Percentiles rank a stretch among this genome's conserved stretches.
These are phyloP conservation scores for Colletotrichum plurivorum DNA, from an alignment of 2,329 filamentous ascomycete species.

Conservation along the genomic window DNA sequence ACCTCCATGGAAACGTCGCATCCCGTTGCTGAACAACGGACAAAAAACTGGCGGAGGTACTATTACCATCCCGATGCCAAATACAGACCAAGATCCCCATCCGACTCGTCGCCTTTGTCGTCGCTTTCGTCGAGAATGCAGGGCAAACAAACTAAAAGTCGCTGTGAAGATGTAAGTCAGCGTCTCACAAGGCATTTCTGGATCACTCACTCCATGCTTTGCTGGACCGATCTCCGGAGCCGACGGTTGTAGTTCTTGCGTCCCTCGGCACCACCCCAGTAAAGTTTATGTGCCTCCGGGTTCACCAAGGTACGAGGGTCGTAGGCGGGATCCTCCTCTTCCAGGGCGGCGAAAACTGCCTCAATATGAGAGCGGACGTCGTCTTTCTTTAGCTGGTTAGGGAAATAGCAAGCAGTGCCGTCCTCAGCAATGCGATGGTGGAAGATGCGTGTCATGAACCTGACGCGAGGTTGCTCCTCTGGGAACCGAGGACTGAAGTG, in stretches of 20 bases:
- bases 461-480: constrained; percentile 87
- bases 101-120: constrained; percentile 3
- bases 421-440: constrained; percentile 88
- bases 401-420: constrained; percentile 87
- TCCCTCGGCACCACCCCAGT: constrained; percentile 85
- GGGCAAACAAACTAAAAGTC: constrained; percentile 21
- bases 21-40: not conserved
- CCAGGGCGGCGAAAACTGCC: constrained; percentile 84
- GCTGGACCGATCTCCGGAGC: constrained; percentile 82
- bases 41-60: not conserved
- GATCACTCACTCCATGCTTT: constrained; percentile 71
- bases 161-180: constrained; percentile 7
- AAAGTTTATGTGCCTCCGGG: constrained; percentile 86
- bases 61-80: not conserved
- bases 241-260: constrained; percentile 88
- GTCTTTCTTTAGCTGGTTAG: constrained; percentile 72
- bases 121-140: not conserved
- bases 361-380: constrained; percentile 88
- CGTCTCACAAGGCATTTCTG: not conserved
- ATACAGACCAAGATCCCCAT: not conserved
- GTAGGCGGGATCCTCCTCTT: constrained; percentile 89
- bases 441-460: constrained; percentile 85
- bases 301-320: constrained; percentile 92
- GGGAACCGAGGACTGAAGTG: constrained; percentile 89
- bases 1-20: not conserved